Base-by-base conservation (phyloP, 139 green algal species). In the Chlamydomonas sp. region DNA sequence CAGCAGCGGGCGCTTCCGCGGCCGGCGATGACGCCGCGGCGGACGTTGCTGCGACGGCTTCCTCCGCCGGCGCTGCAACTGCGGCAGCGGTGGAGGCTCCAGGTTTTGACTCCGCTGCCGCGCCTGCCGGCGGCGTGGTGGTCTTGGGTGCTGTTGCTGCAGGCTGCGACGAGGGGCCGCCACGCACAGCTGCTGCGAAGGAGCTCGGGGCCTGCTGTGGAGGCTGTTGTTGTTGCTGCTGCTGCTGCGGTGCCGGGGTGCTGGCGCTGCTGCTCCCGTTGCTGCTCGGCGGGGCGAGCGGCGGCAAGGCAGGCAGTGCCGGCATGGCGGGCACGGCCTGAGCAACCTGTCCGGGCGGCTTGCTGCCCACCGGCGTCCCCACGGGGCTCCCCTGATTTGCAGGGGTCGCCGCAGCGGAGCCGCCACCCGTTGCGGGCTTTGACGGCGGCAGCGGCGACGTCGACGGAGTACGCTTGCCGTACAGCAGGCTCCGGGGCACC, bases 401-500 rank as follows among this genome's bases (percentile, higher is more conserved):
- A 49, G 31, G 31, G 31, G 67, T 67, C 57, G 62, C 20, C 62
- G 78, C 79, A 12, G 64, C n/a, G 8, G 78, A 60, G 14, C 69
- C 17, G 10, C 14, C 15, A 12, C 14, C 17, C 17, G 69, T 20
- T 20, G 69, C 69, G 14, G n/a, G 69, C 69, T 12, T 20, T 12
- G 5, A 7, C 17, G 69, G 69, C 14, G 69, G 80, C 49, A 77
- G 68, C 14, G 67, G 59, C 0, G 83, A 81, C 5, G 83, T 72
- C 57, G 83, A 87, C 83, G 80, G 83, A 9, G 62, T 62, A 1
- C 83, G 72, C 73, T 87, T 87, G 73, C 83, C 83, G 83, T 87
- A 87, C 73, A 87, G 57, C 12, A 87, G 63, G 73, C 83, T 87
- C 62, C 83, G 8, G 0, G 83, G 83, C 2, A 87, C 83, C 73